phyloP scores from a whole-genome alignment of 2,329 filamentous ascomycete species.

The Ilyonectria sp. region DNA sequence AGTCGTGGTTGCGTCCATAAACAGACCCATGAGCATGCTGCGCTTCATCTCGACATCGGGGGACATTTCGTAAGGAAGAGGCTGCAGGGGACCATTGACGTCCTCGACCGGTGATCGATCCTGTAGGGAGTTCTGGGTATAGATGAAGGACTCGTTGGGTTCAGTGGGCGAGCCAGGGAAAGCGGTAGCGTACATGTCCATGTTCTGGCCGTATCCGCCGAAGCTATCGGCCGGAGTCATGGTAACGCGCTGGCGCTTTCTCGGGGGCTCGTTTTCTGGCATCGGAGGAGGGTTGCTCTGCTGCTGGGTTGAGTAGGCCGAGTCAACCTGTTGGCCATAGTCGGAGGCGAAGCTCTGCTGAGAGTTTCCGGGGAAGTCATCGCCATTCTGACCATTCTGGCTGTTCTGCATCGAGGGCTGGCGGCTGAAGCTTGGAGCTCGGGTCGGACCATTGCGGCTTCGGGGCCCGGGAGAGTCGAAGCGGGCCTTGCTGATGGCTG shows the following conservation, averaged over 20 bases:
- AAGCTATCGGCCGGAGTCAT: slow-evolving; percentile 72
- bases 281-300: slow-evolving; percentile 54
- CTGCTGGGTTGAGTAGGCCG: slow-evolving; percentile 76
- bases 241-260: slow-evolving; percentile 79
- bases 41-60: slow-evolving; percentile 85
- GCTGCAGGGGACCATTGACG: slow-evolving; percentile 73
- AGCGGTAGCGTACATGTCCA: slow-evolving; percentile 62
- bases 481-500: slow-evolving; percentile 95
- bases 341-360: slow-evolving; percentile 88
- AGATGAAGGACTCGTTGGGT: slow-evolving; percentile 84
- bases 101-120: slow-evolving; percentile 63
- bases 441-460: slow-evolving; percentile 73
- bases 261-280: slow-evolving; percentile 79
- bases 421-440: slow-evolving; percentile 79
- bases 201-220: slow-evolving; percentile 65
- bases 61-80: slow-evolving; percentile 73
- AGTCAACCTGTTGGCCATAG: slow-evolving; percentile 81
- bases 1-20: slow-evolving; percentile 80
- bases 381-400: slow-evolving; percentile 58
- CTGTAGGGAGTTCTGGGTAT: slow-evolving; percentile 66
- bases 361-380: slow-evolving; percentile 80
- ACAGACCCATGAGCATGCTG: slow-evolving; percentile 84
- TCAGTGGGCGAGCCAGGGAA: slow-evolving; percentile 83
- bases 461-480: slow-evolving; percentile 89
- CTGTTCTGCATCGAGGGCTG: slow-evolving; percentile 79